A percentile compares a stretch with the other conserved stretches of the same genome.
Conservation (phyloP, 192 early-diverging fungal species). For the Jimgerdemannia flammicorona region DNA sequence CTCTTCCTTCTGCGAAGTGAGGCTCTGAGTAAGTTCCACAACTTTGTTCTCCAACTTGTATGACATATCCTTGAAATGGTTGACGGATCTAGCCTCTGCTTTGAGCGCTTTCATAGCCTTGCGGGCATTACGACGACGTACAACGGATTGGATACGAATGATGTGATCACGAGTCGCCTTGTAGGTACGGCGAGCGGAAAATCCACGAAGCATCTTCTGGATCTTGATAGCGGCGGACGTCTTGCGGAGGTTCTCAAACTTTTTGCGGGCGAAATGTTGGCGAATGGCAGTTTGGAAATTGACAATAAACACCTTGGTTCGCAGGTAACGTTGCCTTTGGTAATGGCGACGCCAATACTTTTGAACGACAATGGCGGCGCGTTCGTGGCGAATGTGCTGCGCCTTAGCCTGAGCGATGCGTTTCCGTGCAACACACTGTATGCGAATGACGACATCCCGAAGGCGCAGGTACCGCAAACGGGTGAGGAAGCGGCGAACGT, state of each 20-base stretch:
- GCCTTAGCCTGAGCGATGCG: constrained; percentile 51
- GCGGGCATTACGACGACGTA: constrained; percentile 71
- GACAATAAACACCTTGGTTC: constrained; percentile 47
- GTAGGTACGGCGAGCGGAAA: constrained; percentile 57
- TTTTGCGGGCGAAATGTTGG: constrained; percentile 58
- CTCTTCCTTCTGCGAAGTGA: constrained; percentile 67
- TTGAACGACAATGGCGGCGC: constrained; percentile 77
- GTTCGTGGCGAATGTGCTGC: constrained; percentile 51
- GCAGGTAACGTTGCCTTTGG: constrained; percentile 44
- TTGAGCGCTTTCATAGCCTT: constrained; percentile 66
- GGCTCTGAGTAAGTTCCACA: constrained; percentile 83
- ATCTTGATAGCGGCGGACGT: constrained; percentile 70
- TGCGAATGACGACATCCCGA: constrained; percentile 54
- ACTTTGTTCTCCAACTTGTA: constrained; percentile 96
- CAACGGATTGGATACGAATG: constrained; percentile 76
- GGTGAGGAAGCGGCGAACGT: constrained; percentile 68
- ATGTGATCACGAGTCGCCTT: constrained; percentile 51
- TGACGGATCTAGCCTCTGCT: constrained; percentile 84
- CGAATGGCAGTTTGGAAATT: constrained; percentile 66
- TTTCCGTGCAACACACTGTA: constrained; percentile 70
- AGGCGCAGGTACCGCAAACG: constrained; percentile 53
- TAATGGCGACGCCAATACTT: constrained; percentile 62
- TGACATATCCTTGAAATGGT: constrained; percentile 91
- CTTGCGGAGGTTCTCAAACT: constrained; percentile 54
- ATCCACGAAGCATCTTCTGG: constrained; percentile 71